Evolutionary conservation across 2,329 filamentous ascomycete genomes (phyloP), one percentile per base, ranked within the genome.

Genomic region (Aspergillus sclerotialis): DNA sequence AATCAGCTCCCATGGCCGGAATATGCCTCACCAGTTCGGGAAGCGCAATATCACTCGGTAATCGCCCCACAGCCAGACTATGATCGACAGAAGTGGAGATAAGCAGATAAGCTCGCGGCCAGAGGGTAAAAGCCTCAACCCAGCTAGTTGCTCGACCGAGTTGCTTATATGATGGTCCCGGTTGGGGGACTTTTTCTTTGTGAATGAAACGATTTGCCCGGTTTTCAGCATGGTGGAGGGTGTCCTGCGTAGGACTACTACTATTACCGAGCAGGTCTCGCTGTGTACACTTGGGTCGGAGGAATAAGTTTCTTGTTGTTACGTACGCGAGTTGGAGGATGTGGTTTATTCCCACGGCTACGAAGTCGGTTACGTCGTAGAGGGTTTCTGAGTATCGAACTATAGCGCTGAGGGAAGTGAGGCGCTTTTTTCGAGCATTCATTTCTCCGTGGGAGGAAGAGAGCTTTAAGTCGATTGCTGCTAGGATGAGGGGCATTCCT

Each of bases 391-490:
- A 48, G 14, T 49, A 48, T 6, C 45, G 47, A 11, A 54, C 39
- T 5, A 54, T 50, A 16, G 37, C 38, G n/a, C 45, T 44, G 0
- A 54, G 36, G 0, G 40, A 44, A 17, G 45, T 39, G 11, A 53
- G 34, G 11, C 42, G 37, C 10, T 37, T 43, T n/a, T 49, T 38
- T 8, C 49, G 34, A 3, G 24, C 26, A 7, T 37, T 30, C 18
- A 45, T 41, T 25, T 49, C 46, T 3, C 31, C 17, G 2, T 32
- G 26, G 0, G 44, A 45, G 4, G 46, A 40, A 2, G 50, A 52
- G 13, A 54, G 44, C 10, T 54, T 54, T 10, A 54, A 38, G n/a
- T 54, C 44, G 21, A 54, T 52, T 5, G 50, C 50, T 13, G 50
- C 47, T 16, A 54, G 42, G 12, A 54, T 39, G 3, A 54, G 43